Conservation (phyloP, 805 yeast species). For the Wickerhamomyces ciferrii region DNA sequence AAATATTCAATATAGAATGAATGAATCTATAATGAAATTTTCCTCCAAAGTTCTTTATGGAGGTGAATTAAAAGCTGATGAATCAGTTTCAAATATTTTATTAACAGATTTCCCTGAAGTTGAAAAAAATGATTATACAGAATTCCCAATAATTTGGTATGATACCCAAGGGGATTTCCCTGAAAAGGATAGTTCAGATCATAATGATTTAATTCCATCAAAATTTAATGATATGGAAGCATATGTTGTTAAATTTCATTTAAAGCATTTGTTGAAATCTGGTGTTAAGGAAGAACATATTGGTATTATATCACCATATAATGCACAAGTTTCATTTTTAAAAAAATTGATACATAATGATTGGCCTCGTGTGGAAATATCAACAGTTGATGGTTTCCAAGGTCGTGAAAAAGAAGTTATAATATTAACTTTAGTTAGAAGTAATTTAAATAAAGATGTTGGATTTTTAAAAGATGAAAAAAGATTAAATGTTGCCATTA, state of each 20-base stretch:
- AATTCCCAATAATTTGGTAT: slow-evolving; percentile 65
- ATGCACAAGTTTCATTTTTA: slow-evolving; percentile 72
- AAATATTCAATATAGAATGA: slow-evolving; percentile 86
- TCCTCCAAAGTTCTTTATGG: slow-evolving; percentile 66
- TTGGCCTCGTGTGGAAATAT: slow-evolving; percentile 54
- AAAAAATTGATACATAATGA: slow-evolving; percentile 36
- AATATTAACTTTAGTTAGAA: slow-evolving; percentile 73
- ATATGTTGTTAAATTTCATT: slow-evolving; percentile 51
- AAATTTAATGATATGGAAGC: slow-evolving; percentile 79
- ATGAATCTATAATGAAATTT: slow-evolving; percentile 68
- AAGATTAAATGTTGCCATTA: slow-evolving; percentile 89
- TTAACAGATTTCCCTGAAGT: slow-evolving; percentile 52
- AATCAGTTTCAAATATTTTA: slow-evolving; percentile 44
- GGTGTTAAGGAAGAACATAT: slow-evolving; percentile 56
- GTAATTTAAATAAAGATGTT: slow-evolving; percentile 63
- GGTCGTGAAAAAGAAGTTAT: slow-evolving; percentile 93
- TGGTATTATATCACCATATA: slow-evolving; percentile 89
- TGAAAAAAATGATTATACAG: slow-evolving; percentile 48
- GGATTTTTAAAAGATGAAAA: slow-evolving; percentile 80
- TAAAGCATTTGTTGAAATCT: slow-evolving; percentile 39
- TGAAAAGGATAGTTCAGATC: slow-evolving; percentile 42
- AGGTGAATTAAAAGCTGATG: slow-evolving; percentile 57
- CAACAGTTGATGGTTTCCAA: slow-evolving; percentile 95
- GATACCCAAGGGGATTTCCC: slow-evolving; percentile 88
- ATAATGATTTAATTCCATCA: slow-evolving; percentile 36